Conservation (phyloP, 805 yeast genomes). For the Lipomyces sp. region DNA sequence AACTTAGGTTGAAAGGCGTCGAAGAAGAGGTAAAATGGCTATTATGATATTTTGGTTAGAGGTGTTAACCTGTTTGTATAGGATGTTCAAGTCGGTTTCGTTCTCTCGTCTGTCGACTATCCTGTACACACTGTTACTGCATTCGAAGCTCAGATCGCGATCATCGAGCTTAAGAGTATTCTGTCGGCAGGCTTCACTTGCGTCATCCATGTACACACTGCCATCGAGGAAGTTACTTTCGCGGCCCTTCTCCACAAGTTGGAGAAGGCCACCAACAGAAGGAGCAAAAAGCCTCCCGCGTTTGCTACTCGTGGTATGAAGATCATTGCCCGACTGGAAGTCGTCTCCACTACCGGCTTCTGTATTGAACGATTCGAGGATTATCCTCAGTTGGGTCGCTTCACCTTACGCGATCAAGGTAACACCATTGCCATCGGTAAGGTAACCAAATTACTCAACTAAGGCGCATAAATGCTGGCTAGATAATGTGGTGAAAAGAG, state of each 20-base stretch:
- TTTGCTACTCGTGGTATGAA: slow-evolving; percentile 99
- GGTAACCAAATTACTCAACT: slow-evolving; percentile 76
- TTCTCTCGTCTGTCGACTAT: slow-evolving; percentile 78
- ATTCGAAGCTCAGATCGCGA: slow-evolving; percentile 95
- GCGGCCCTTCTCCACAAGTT: slow-evolving; percentile 84
- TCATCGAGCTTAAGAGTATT: slow-evolving; percentile 93
- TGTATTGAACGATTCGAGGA: slow-evolving; percentile 92
- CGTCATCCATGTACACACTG: slow-evolving; percentile 98
- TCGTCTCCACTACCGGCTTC: slow-evolving; percentile 68
- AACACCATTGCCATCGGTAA: slow-evolving; percentile 98
- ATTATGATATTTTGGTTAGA: not conserved
- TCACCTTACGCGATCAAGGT: slow-evolving; percentile 98
- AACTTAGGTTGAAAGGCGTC: slow-evolving; percentile 88
- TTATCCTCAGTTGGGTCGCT: slow-evolving; percentile 96
- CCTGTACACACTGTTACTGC: slow-evolving; percentile 91
- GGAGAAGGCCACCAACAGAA: slow-evolving; percentile 96
- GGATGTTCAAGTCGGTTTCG: slow-evolving; percentile 89
- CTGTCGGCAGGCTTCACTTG: slow-evolving; percentile 95
- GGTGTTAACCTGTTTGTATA: not conserved
- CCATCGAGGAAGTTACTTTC: slow-evolving; percentile 91
- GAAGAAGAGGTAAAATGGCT: slow-evolving; percentile 70
- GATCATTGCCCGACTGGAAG: slow-evolving; percentile 88
- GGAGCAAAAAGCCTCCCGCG: slow-evolving; percentile 95
- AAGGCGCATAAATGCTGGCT: slow-evolving; percentile 10
- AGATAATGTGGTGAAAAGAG: not conserved